Conservation (phyloP, 2,329 filamentous ascomycete species). For the Bipolaris oryzae region DNA sequence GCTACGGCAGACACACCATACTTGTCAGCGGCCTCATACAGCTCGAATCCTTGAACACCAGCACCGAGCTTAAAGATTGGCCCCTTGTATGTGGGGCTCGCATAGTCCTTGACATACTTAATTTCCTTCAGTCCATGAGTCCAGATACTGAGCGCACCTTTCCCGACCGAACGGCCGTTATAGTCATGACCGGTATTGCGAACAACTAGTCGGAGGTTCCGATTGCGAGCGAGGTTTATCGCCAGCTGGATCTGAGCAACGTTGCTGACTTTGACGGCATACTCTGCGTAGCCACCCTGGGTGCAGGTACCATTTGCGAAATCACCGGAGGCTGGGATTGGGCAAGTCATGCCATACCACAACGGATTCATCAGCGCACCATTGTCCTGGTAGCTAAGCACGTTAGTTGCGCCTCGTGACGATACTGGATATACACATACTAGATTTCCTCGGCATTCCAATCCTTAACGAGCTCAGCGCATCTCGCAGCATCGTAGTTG, state of each 20-base stretch:
- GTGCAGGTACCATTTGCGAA: slow-evolving; percentile 35
- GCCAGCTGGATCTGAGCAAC: slow-evolving; percentile 43
- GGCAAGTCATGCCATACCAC: slow-evolving; percentile 39
- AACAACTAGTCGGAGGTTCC: slow-evolving; percentile 42
- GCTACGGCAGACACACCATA: slow-evolving; percentile 35
- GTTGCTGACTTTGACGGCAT: slow-evolving; percentile 35
- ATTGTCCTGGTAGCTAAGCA: slow-evolving; percentile 27
- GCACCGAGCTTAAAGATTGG: slow-evolving; percentile 41
- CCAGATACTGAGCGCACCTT: slow-evolving; percentile 39
- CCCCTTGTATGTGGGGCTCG: slow-evolving; percentile 34
- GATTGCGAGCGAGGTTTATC: slow-evolving; percentile 39
- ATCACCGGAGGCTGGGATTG: slow-evolving; percentile 24
- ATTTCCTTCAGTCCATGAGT: slow-evolving; percentile 41
- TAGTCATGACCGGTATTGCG: slow-evolving; percentile 44
- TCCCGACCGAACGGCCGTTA: slow-evolving; percentile 36
- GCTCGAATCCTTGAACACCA: slow-evolving; percentile 41
- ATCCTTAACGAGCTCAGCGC: slow-evolving; percentile 26
- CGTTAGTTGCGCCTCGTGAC: slow-evolving; percentile 3
- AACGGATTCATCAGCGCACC: slow-evolving; percentile 38
- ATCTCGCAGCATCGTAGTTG: slow-evolving; percentile 36
- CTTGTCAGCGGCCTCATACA: slow-evolving; percentile 38
- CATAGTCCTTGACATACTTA: slow-evolving; percentile 35
- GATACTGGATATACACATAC: slow-evolving; percentile 16
- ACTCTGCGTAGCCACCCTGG: slow-evolving; percentile 37
- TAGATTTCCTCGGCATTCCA: slow-evolving; percentile 28